Evolutionary conservation across 2,329 filamentous ascomycete species (phyloP).

Genomic region (Mycocentrospora acerina): DNA sequence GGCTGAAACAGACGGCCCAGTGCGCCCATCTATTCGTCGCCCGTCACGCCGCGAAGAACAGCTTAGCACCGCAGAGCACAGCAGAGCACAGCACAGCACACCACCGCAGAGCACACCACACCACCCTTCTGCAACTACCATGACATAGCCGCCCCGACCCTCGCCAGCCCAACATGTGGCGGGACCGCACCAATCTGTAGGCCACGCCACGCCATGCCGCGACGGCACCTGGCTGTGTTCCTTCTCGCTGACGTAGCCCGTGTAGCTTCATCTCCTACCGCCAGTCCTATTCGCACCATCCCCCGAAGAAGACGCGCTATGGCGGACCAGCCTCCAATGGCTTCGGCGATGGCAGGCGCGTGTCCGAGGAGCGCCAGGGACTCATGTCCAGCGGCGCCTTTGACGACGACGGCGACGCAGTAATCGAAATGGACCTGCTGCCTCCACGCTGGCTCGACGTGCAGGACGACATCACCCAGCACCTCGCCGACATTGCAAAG

Average conservation of each 20-base stretch:
- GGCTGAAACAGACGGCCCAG: background rate
- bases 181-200: slow-evolving; percentile 98
- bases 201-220: no score
- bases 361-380: slow-evolving; percentile 70
- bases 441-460: slow-evolving; percentile 95
- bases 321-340: slow-evolving; percentile 57
- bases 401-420: slow-evolving; percentile 83
- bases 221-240: no score
- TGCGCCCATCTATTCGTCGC: background rate
- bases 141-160: slow-evolving; percentile 29
- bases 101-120: no score
- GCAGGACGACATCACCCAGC: slow-evolving; percentile 87
- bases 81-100: no score
- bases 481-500: slow-evolving; percentile 75
- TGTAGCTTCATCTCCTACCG: slow-evolving; percentile 96
- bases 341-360: slow-evolving; percentile 47
- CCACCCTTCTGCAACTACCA: slow-evolving; percentile 24
- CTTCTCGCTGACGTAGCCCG: slow-evolving; percentile 38
- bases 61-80: no score
- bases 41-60: background rate
- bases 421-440: slow-evolving; percentile 97
- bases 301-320: slow-evolving; percentile 75
- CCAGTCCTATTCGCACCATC: slow-evolving; percentile 96
- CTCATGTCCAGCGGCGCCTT: slow-evolving; percentile 80
- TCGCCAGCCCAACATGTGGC: slow-evolving; percentile 72